Percentiles rank a stretch among this genome's conserved stretches.
These are phyloP conservation scores for Colletotrichum melonis DNA, from an alignment of 2,329 filamentous ascomycete genomes.

Conservation along the genomic window DNA sequence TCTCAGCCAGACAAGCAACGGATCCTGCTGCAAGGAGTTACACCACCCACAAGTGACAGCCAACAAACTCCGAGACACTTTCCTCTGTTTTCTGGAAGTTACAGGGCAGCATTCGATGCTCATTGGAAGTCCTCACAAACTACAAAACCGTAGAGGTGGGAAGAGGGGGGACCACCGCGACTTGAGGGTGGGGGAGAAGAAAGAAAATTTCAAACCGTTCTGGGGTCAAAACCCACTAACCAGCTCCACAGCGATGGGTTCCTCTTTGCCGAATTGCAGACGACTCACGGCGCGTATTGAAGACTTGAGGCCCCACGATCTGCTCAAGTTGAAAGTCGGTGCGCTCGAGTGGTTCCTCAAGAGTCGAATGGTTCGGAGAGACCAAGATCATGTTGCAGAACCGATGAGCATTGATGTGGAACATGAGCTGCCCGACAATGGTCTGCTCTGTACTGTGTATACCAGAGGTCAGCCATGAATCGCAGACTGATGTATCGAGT, in stretches of 20 bases:
- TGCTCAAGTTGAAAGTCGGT: not conserved
- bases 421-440: not conserved
- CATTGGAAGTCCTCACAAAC: slow-evolving; percentile 3
- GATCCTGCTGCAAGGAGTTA: not conserved
- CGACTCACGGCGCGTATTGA: not conserved
- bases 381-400: not conserved
- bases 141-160: not conserved
- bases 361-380: not conserved
- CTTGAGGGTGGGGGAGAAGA: not conserved
- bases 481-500: not conserved
- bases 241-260: slow-evolving; percentile 15
- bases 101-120: slow-evolving; percentile 1
- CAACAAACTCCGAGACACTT: slow-evolving; percentile 13
- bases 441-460: not conserved
- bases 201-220: slow-evolving; percentile 15
- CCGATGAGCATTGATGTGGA: not conserved
- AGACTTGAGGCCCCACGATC: not conserved
- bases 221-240: slow-evolving; percentile 11
- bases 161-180: not conserved
- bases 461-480: not conserved
- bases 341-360: not conserved
- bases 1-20: not conserved
- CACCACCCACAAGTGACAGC: not conserved
- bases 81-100: slow-evolving; percentile 3
- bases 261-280: slow-evolving; percentile 10